These are phyloP conservation scores for Exserohilum rostratum DNA, from an alignment of 2,329 filamentous ascomycete genomes.

Conservation along the genomic window DNA sequence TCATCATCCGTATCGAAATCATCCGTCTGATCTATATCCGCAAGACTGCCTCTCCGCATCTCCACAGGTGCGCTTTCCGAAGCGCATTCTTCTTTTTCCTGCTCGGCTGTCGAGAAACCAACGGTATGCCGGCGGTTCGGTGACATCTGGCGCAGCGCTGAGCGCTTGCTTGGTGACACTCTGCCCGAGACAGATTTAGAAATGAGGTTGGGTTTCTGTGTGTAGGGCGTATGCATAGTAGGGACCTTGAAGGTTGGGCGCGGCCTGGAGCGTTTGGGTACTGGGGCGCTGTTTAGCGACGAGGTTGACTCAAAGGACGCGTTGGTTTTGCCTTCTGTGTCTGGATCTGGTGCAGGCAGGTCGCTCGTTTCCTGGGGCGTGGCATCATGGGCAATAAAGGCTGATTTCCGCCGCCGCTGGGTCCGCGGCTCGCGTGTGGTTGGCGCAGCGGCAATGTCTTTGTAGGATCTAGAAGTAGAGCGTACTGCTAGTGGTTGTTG, in stretches of 20 bases:
- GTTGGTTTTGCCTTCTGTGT: conserved; percentile 26
- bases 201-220: conserved; percentile 17
- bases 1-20: conserved; percentile 50
- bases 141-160: conserved; percentile 40
- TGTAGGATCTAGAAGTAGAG: conserved; percentile 17
- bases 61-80: conserved; percentile 5
- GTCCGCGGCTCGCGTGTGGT: conserved; percentile 20
- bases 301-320: conserved; percentile 29
- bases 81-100: conserved; percentile 14
- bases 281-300: conserved; percentile 35
- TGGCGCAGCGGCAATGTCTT: conserved; percentile 16
- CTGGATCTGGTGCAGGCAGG: conserved; percentile 17
- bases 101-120: conserved; percentile 28
- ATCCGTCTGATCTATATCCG: conserved; percentile 26
- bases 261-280: conserved; percentile 52
- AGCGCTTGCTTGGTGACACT: conserved; percentile 32
- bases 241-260: conserved; percentile 40
- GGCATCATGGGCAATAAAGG: conserved; percentile 16
- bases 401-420: conserved; percentile 34
- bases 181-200: conserved; percentile 23
- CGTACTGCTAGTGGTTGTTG: conserved; percentile 18
- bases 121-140: conserved; percentile 42
- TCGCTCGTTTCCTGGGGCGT: conserved; percentile 1
- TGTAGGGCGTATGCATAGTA: conserved; percentile 36
- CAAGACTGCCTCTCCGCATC: conserved; percentile 28